phyloP scores from a whole-genome alignment of 2,329 filamentous ascomycete genomes.

The Colletotrichum sp. region DNA sequence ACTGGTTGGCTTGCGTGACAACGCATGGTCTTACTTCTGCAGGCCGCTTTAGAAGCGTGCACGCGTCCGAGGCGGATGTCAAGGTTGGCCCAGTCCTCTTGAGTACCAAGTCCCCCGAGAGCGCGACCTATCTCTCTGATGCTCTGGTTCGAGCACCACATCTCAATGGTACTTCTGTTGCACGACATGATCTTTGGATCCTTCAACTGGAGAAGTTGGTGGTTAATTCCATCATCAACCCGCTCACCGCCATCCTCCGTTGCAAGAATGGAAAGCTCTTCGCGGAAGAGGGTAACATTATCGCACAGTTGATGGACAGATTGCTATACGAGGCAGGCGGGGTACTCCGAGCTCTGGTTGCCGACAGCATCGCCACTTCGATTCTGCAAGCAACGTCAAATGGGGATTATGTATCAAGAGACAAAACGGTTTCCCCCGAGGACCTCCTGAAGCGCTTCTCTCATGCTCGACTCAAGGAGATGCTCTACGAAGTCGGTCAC shows the following conservation, averaged over 20 bases:
- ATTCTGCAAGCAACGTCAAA: conserved; percentile 34
- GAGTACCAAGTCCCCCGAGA: conserved; percentile 20
- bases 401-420: neutral
- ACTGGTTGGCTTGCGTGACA: conserved; percentile 72
- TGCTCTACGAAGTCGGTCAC: conserved; percentile 51
- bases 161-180: conserved; percentile 44
- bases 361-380: conserved; percentile 47
- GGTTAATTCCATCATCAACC: conserved; percentile 81
- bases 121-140: conserved; percentile 41
- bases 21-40: conserved; percentile 60
- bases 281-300: conserved; percentile 50
- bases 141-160: conserved; percentile 46
- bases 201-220: conserved; percentile 87
- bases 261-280: conserved; percentile 81
- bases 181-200: conserved; percentile 51
- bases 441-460: conserved; percentile 46
- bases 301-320: conserved; percentile 66
- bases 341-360: conserved; percentile 72
- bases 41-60: conserved; percentile 54
- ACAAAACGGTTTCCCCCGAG: neutral
- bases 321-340: conserved; percentile 76
- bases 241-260: conserved; percentile 79
- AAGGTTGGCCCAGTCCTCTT: conserved; percentile 50
- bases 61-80: conserved; percentile 54
- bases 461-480: conserved; percentile 39